Conservation (phyloP, 2,329 filamentous ascomycete genomes). For the Cadophora luteo-olivacea region DNA sequence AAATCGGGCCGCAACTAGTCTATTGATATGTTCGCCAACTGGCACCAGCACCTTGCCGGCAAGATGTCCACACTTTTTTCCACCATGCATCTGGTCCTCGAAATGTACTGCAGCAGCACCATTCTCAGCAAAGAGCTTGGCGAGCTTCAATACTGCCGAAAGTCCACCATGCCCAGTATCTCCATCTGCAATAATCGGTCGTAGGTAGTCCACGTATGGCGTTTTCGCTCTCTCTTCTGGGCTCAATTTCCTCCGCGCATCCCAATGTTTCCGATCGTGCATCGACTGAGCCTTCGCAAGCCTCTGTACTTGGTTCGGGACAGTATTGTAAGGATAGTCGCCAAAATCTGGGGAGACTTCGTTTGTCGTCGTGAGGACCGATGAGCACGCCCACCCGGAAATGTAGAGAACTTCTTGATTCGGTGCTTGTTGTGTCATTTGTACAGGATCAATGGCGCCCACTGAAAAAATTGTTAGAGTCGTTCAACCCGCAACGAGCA, state of each 20-base stretch:
- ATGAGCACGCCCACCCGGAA: slow-evolving; percentile 97
- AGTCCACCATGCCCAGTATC: slow-evolving; percentile 95
- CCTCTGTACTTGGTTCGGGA: slow-evolving; percentile 96
- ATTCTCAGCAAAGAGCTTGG: slow-evolving; percentile 97
- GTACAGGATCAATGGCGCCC: slow-evolving; percentile 97
- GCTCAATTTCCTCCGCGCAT: slow-evolving; percentile 79
- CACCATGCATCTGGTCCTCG: slow-evolving; percentile 96
- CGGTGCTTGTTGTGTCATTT: slow-evolving; percentile 98
- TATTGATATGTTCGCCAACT: slow-evolving; percentile 94
- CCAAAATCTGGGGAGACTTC: slow-evolving; percentile 98
- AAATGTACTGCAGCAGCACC: slow-evolving; percentile 97
- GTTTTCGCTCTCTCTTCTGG: slow-evolving; percentile 74
- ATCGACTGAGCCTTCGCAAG: slow-evolving; percentile 96
- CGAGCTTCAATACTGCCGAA: slow-evolving; percentile 91
- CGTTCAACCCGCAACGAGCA: background rate
- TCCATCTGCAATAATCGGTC: slow-evolving; percentile 94
- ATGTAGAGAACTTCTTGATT: slow-evolving; percentile 97
- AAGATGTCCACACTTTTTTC: slow-evolving; percentile 97
- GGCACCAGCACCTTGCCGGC: slow-evolving; percentile 96
- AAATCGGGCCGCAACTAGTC: slow-evolving; percentile 88
- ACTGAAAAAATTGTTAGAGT: slow-evolving; percentile 57
- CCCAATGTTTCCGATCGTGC: slow-evolving; percentile 96
- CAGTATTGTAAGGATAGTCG: slow-evolving; percentile 98
- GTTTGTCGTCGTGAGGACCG: slow-evolving; percentile 90
- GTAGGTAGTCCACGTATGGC: slow-evolving; percentile 89